Evolutionary conservation across 2,329 filamentous ascomycete genomes (phyloP).

Genomic region (Beauveria australis): DNA sequence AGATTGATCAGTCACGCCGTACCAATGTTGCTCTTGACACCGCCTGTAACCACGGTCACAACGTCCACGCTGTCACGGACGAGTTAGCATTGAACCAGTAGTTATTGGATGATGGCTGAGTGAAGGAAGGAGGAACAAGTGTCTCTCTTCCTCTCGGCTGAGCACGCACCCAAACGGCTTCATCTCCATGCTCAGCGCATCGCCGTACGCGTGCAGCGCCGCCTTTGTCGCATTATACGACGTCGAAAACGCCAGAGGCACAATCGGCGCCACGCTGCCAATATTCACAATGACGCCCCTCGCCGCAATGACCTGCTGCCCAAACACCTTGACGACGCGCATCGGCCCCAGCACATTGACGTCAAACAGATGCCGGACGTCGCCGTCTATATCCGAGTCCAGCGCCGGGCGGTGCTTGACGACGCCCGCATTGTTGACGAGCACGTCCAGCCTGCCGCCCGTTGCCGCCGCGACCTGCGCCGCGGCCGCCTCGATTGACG

Average conservation of each 20-base stretch:
- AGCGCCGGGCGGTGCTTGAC: constrained; percentile 9
- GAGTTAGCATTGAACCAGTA: background rate
- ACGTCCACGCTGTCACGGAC: constrained; percentile 12
- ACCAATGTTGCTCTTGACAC: constrained; percentile 15
- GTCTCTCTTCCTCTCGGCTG: background rate
- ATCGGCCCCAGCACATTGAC: constrained; percentile 13
- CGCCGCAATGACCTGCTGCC: constrained; percentile 15
- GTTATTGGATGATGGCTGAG: background rate
- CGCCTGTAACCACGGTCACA: constrained; percentile 13
- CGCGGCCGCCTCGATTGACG: constrained; percentile 2
- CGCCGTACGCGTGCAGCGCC: constrained; percentile 17
- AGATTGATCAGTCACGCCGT: background rate
- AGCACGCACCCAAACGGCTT: constrained; percentile 16
- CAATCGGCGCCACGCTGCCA: constrained; percentile 17
- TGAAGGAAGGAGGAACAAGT: no score
- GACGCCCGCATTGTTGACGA: constrained; percentile 11
- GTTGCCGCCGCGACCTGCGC: background rate
- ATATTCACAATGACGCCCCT: constrained; percentile 20
- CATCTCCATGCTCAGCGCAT: constrained; percentile 17
- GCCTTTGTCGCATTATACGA: constrained; percentile 19
- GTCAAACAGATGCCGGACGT: constrained; percentile 7
- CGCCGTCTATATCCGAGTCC: constrained; percentile 11
- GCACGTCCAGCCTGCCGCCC: constrained; percentile 10
- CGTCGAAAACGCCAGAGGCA: constrained; percentile 15
- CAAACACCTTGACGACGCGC: constrained; percentile 17